A percentile compares a stretch with the other conserved stretches of the same genome.
Evolutionary conservation across 1,284 basidiomycete genomes (phyloP).

Genomic region (Fomitopsis schrenkii): DNA sequence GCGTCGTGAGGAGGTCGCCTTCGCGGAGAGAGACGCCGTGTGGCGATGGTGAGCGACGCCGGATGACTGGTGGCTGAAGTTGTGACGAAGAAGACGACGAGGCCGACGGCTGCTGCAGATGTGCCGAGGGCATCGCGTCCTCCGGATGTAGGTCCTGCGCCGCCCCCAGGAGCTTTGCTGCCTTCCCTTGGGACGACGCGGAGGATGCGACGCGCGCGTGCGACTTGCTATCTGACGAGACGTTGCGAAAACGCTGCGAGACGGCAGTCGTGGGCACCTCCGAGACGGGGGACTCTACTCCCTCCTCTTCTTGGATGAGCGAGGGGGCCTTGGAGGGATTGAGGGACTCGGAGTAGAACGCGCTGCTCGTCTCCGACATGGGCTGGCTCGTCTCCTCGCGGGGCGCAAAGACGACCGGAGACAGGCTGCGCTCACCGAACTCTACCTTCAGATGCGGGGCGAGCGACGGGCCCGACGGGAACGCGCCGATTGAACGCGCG

Average conservation of each 20-base stretch:
- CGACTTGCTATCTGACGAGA: neutral
- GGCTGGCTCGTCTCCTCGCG: constrained; percentile 7
- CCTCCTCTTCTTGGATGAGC: constrained; percentile 5
- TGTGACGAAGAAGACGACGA: neutral
- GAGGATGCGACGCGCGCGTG: neutral
- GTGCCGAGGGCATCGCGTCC: neutral
- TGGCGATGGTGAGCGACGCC: neutral
- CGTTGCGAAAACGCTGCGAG: neutral
- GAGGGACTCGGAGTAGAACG: constrained; percentile 4
- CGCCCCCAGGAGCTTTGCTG: neutral
- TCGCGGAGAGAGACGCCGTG: neutral
- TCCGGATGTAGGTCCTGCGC: neutral
- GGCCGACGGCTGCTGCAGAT: neutral
- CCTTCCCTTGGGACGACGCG: neutral
- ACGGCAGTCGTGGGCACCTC: neutral
- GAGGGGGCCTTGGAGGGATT: constrained; percentile 4
- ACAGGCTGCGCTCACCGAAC: constrained; percentile 1
- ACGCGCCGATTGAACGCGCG: constrained; percentile 20
- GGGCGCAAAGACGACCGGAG: constrained; percentile 17
- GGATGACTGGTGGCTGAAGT: neutral
- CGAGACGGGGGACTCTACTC: constrained; percentile 5
- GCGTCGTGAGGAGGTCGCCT: neutral
- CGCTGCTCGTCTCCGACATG: constrained; percentile 5
- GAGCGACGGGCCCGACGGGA: constrained; percentile 16
- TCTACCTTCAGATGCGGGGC: constrained; percentile 2